Evolutionary conservation across 148 eudicot species (phyloP).

Genomic region (Chenopodium suecicum): DNA sequence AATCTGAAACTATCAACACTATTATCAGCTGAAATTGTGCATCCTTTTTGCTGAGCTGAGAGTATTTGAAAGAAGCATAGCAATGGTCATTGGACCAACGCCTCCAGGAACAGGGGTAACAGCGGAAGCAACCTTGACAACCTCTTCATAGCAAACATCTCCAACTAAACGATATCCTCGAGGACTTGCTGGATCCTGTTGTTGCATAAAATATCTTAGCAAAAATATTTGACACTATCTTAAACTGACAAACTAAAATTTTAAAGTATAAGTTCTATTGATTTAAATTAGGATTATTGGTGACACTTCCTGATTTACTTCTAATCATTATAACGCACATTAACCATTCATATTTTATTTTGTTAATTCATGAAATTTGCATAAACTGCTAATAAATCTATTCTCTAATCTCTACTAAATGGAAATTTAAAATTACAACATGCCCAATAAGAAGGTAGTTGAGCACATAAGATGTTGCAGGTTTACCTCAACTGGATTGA

Average conservation of each 20-base stretch:
- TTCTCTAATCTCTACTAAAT: not conserved
- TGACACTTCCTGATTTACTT: not conserved
- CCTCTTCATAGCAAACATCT: slow-evolving; percentile 93
- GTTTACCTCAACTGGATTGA: slow-evolving; percentile 83
- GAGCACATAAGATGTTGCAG: not conserved
- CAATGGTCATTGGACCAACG: slow-evolving; percentile 86
- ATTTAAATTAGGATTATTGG: not conserved
- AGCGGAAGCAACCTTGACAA: slow-evolving; percentile 85
- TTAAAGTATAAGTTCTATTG: not conserved
- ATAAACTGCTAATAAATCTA: too few relatives aligned
- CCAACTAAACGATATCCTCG: slow-evolving; percentile 89
- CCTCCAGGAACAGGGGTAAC: slow-evolving; percentile 89
- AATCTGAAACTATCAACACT: not conserved
- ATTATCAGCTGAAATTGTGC: slow-evolving; percentile 43
- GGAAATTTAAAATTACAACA: not conserved
- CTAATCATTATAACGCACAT: not conserved
- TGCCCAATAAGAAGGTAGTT: not conserved
- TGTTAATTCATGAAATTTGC: not conserved
- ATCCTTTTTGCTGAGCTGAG: slow-evolving; percentile 63
- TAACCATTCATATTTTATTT: not conserved
- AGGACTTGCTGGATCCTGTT: slow-evolving; percentile 60
- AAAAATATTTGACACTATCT: not conserved
- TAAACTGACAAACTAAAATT: not conserved
- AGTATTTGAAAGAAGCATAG: slow-evolving; percentile 83
- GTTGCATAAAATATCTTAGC: slow-evolving; percentile 6